These are phyloP conservation scores for Monilinia laxa DNA, from an alignment of 2,329 filamentous ascomycete species.

Conservation along the genomic window DNA sequence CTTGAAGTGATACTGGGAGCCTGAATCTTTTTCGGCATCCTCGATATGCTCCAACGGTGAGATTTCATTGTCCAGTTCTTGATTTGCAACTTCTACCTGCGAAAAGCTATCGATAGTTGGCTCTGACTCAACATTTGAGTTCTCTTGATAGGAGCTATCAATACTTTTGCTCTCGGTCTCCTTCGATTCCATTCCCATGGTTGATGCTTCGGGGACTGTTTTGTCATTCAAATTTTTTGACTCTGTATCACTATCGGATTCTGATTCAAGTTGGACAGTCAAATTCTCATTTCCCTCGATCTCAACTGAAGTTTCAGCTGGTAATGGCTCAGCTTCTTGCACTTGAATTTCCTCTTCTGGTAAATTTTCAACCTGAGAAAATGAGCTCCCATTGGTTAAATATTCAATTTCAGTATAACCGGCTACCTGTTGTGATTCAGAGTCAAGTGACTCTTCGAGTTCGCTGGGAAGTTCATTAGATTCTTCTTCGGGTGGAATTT, in stretches of 20 bases:
- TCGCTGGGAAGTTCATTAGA: background rate
- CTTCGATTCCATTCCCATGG: too few species aligned
- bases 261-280: background rate
- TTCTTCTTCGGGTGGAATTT: background rate
- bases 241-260: fast-evolving
- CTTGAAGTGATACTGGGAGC: too few species aligned
- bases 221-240: fast-evolving
- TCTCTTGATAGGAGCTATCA: too few species aligned
- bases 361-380: background rate
- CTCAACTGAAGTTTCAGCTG: fast-evolving
- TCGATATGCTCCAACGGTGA: background rate
- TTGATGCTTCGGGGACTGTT: background rate
- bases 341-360: background rate
- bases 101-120: fast-evolving
- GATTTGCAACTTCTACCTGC: background rate
- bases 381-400: background rate
- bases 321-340: background rate
- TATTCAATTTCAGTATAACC: background rate
- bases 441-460: background rate
- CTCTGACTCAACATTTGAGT: fast-evolving
- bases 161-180: fast-evolving
- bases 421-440: fast-evolving
- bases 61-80: fast-evolving
- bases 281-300: background rate
- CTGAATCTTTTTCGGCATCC: background rate